These are phyloP conservation scores for Aspergillus ochraceus DNA, from an alignment of 2,329 filamentous ascomycete species.

Conservation along the genomic window DNA sequence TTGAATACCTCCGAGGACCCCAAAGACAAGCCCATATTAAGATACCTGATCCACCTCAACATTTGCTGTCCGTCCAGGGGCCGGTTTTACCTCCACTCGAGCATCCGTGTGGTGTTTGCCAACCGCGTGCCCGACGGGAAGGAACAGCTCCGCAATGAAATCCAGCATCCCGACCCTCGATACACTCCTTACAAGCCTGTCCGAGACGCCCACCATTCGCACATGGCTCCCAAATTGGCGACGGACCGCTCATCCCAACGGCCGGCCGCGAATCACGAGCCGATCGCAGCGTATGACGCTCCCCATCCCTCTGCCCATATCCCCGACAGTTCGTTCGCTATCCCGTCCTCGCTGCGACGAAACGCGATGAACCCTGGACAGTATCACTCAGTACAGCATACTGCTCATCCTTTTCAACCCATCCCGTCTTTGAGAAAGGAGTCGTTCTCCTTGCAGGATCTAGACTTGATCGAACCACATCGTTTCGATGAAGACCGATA, in stretches of 20 bases:
- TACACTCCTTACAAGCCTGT: conserved; percentile 79
- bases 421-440: conserved; percentile 18
- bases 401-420: conserved; percentile 19
- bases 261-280: conserved; percentile 54
- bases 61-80: conserved; percentile 85
- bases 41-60: conserved; percentile 89
- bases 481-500: conserved; percentile 48
- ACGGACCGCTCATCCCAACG: conserved; percentile 61
- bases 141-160: conserved; percentile 86
- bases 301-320: conserved; percentile 9
- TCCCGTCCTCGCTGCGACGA: background rate
- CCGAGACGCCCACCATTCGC: conserved; percentile 43
- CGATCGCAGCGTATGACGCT: conserved; percentile 12
- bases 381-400: background rate
- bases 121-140: conserved; percentile 95
- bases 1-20: conserved; percentile 43
- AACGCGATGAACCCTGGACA: background rate
- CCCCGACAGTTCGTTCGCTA: background rate
- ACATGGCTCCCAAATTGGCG: conserved; percentile 52
- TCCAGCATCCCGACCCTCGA: conserved; percentile 81
- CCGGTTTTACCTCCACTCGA: conserved; percentile 87
- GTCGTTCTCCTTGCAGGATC: conserved; percentile 24
- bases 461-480: conserved; percentile 29
- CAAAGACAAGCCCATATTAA: conserved; percentile 65
- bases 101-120: conserved; percentile 90